Conservation (phyloP, 495 filamentous ascomycete species). For the Xylaria intraflava region DNA sequence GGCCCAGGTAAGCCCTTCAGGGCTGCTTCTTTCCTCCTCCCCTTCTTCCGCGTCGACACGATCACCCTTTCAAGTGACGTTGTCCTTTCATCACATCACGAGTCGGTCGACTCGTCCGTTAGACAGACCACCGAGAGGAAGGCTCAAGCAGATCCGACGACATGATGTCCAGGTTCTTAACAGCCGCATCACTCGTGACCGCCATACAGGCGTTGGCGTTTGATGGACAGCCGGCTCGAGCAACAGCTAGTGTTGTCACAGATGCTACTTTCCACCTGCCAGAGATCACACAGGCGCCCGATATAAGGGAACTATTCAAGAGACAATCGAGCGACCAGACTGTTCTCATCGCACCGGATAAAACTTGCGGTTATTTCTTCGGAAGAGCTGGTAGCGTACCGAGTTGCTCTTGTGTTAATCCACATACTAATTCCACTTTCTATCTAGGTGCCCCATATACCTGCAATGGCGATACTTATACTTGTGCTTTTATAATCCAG, state of each 20-base stretch:
- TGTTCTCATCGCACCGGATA: conserved; percentile 40
- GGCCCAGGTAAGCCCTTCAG: background rate
- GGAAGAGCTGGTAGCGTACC: conserved; percentile 25
- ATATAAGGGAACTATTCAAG: conserved; percentile 23
- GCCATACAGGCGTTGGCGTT: conserved; percentile 30
- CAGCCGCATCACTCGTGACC: conserved; percentile 27
- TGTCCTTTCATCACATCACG: conserved; percentile 1
- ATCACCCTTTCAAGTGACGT: background rate
- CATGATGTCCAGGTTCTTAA: conserved; percentile 21
- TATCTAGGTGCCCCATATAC: conserved; percentile 31
- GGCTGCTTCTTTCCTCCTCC: background rate
- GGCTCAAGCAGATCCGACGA: background rate
- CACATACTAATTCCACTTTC: background rate
- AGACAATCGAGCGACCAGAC: conserved; percentile 25
- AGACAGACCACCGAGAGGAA: background rate
- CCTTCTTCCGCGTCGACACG: background rate
- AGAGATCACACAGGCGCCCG: conserved; percentile 29
- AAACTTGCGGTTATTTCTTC: conserved; percentile 42
- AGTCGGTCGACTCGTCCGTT: background rate
- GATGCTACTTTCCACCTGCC: conserved; percentile 19
- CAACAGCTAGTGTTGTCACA: conserved; percentile 23
- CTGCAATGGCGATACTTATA: conserved; percentile 21
- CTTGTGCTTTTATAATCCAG: conserved; percentile 31
- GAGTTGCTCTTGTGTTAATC: background rate
- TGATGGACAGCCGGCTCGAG: conserved; percentile 22